A percentile compares a stretch with the other conserved stretches of the same genome.
These are phyloP conservation scores for Solanum hybrid DNA, from an alignment of 305 asterid genomes.

Conservation along the genomic window DNA sequence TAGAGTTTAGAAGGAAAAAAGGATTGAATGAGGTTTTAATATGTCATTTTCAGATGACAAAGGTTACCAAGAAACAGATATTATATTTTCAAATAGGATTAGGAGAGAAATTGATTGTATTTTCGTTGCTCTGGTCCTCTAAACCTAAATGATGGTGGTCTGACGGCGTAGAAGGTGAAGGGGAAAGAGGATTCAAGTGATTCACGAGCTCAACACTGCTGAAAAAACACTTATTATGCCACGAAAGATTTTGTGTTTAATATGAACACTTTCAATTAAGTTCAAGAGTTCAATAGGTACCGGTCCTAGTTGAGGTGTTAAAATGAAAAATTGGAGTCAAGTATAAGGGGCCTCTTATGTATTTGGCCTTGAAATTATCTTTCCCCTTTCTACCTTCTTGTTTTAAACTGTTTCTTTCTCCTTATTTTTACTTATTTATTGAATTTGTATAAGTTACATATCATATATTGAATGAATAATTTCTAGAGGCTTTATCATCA, in stretches of 20 bases:
- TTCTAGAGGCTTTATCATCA: neutral
- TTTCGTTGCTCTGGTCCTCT: neutral
- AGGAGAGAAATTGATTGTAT: neutral
- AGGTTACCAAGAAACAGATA: neutral
- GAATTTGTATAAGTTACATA: neutral
- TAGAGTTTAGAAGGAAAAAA: neutral
- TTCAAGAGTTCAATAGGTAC: neutral
- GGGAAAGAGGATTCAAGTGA: neutral
- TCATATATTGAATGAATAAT: neutral
- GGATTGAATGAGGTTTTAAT: neutral
- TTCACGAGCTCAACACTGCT: neutral
- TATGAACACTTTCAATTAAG: neutral
- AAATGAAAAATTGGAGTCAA: neutral
- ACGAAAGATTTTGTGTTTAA: neutral
- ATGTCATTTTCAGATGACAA: neutral
- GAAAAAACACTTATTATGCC: neutral
- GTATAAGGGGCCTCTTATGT: neutral
- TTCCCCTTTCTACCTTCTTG: neutral
- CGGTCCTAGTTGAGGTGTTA: neutral
- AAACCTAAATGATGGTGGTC: neutral
- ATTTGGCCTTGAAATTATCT: neutral
- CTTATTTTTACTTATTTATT: neutral
- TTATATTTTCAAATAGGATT: neutral
- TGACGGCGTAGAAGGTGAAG: neutral
- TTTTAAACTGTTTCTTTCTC: neutral